phyloP scores from a whole-genome alignment of 176 grass and related monocot genomes.

The Carex littledalei region DNA sequence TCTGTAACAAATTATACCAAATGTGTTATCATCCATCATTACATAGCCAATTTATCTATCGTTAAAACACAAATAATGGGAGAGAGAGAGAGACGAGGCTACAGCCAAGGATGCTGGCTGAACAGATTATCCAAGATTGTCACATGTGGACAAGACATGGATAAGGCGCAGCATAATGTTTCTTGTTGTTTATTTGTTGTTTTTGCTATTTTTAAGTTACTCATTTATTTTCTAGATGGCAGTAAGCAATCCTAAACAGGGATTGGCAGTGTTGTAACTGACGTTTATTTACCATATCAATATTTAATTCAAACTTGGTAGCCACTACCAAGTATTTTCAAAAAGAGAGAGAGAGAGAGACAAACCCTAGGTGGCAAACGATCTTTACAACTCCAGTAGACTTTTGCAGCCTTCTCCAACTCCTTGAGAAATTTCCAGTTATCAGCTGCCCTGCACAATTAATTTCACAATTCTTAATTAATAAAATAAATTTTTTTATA shows the following conservation, averaged over 20 bases:
- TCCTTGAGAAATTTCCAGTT: constrained; percentile 92
- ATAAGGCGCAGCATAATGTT: too few relatives aligned
- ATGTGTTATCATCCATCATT: constrained; percentile 7
- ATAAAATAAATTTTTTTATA: not conserved
- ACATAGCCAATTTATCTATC: not conserved
- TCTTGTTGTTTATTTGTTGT: too few relatives aligned
- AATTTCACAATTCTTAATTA: not conserved
- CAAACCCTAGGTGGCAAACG: constrained; percentile 67
- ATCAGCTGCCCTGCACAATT: constrained; percentile 51
- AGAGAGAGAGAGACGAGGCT: not conserved
- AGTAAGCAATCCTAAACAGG: too few relatives aligned
- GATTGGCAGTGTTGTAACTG: too few relatives aligned
- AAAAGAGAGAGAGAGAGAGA: not conserved
- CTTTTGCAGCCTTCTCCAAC: constrained; percentile 79
- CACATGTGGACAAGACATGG: too few relatives aligned
- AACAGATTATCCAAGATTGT: too few relatives aligned
- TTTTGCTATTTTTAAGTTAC: too few relatives aligned
- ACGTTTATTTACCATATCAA: too few relatives aligned
- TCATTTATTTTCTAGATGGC: too few relatives aligned
- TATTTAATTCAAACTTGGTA: too few relatives aligned
- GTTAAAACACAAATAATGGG: not conserved
- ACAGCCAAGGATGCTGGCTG: too few relatives aligned
- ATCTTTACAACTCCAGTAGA: constrained; percentile 91
- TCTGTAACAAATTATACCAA: constrained; percentile 45
- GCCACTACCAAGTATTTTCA: too few relatives aligned